Base-by-base conservation (phyloP, 2,329 filamentous ascomycete genomes). In the Colletotrichum plurivorum region DNA sequence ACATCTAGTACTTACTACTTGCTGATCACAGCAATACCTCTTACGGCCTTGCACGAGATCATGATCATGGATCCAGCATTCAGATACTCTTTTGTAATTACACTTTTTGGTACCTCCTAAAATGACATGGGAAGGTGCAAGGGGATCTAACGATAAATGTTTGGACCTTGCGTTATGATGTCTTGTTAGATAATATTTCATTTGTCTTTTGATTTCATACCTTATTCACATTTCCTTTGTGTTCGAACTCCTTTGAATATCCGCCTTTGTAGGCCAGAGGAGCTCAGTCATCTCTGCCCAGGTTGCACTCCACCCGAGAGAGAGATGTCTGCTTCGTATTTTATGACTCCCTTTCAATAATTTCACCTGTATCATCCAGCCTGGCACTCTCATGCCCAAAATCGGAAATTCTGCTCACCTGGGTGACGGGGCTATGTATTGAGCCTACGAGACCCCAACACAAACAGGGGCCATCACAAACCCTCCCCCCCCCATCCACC, bases 21-120 rank as follows among this genome's bases (percentile, higher is more conserved):
- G 58, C 64, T 61, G 49, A 27, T 25, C 5, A 45, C 18, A 64
- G 49, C 43, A 55, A 43, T 22, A 22, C 22, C 18, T 25, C 41
- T 67, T 36, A 67, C 56, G 67, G 51, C 51, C 56, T 69, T 61
- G 51, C 36, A 69, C 67, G 67, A 69, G 51, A 61, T 52, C 56
- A 69, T 52, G 63, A 69, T 56, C 48, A 67, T 43, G 63, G 67
- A 53, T 25, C 51, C 67, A 53, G 52, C 63, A 67, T 60, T 39
- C 25, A 61, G 51, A 36, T 22, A 22, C 22, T 61, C 56, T 56
- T 41, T 43, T 13, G 9, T 69, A 69, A 66, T 69, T 46, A 46
- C 15, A 16, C 45, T 16, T 22, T 20, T 49, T 20, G 10, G 12
- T 49, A 49, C n/a, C n/a, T 36, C 31, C 31, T 18, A 22, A 25